Evolutionary conservation across 768 basidiomycete species (phyloP).

Genomic region (Russula lepida): DNA sequence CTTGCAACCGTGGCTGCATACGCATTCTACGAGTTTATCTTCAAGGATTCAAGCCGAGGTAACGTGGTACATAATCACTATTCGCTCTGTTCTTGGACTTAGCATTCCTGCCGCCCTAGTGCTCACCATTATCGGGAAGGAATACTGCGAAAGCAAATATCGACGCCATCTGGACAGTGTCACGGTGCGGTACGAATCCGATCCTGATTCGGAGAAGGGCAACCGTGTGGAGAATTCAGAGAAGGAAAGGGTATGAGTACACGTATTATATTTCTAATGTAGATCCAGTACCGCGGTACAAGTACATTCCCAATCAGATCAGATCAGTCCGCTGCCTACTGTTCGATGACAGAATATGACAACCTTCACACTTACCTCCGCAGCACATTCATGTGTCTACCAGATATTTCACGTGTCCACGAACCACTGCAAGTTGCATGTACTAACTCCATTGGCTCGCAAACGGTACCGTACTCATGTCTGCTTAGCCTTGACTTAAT

Average conservation of each 20-base stretch:
- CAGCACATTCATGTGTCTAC: not conserved
- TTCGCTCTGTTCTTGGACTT: not conserved
- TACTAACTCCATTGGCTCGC: not conserved
- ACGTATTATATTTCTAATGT: too few species aligned
- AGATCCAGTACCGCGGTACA: not conserved
- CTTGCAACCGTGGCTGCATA: conserved; percentile 26
- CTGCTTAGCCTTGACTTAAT: not conserved
- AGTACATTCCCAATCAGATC: not conserved
- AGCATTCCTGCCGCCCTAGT: conserved; percentile 4
- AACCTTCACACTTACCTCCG: not conserved
- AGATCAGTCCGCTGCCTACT: not conserved
- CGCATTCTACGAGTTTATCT: conserved; percentile 24
- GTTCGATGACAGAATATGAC: not conserved
- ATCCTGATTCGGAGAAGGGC: conserved; percentile 7
- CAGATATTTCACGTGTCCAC: not conserved
- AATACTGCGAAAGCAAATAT: conserved; percentile 1
- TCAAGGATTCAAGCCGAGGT: conserved; percentile 26
- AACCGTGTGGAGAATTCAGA: not conserved
- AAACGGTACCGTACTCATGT: too few species aligned
- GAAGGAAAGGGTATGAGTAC: not conserved
- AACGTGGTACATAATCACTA: not conserved
- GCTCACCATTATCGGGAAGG: conserved; percentile 4
- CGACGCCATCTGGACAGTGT: not conserved
- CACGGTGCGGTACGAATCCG: not conserved
- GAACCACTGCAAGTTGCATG: not conserved